phyloP scores from a whole-genome alignment of 345 rosid genomes.

The Eucalyptus tenuipes region DNA sequence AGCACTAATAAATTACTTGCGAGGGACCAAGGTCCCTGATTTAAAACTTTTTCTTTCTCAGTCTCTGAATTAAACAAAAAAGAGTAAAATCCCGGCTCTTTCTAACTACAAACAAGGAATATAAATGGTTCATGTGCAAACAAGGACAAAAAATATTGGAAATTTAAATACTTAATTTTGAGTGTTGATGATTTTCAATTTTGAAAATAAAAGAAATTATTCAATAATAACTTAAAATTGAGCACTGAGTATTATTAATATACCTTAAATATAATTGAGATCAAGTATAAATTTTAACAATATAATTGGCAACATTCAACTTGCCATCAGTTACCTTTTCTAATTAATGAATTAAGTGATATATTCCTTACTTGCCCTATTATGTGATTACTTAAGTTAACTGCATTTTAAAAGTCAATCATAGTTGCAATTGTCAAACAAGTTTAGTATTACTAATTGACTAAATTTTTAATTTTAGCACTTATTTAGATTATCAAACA shows the following conservation, averaged over 20 bases:
- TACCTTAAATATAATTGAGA: background rate
- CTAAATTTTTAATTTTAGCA: background rate
- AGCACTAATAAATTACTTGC: too few species aligned
- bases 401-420: background rate
- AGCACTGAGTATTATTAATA: background rate
- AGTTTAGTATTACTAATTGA: background rate
- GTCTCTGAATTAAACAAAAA: too few species aligned
- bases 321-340: background rate
- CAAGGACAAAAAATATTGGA: background rate
- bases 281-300: background rate
- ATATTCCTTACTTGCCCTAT: background rate
- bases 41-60: too few species aligned
- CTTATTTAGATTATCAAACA: background rate
- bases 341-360: background rate
- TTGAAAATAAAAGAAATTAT: background rate
- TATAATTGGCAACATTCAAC: background rate
- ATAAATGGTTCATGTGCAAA: background rate
- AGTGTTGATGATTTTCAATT: background rate
- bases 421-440: background rate
- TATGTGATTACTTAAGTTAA: background rate
- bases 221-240: background rate
- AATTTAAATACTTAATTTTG: background rate
- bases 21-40: too few species aligned
- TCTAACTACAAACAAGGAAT: background rate
- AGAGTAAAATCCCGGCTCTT: fast-evolving